Conservation (phyloP, 23 red algal genomes). For the Agarophyton chilense region DNA sequence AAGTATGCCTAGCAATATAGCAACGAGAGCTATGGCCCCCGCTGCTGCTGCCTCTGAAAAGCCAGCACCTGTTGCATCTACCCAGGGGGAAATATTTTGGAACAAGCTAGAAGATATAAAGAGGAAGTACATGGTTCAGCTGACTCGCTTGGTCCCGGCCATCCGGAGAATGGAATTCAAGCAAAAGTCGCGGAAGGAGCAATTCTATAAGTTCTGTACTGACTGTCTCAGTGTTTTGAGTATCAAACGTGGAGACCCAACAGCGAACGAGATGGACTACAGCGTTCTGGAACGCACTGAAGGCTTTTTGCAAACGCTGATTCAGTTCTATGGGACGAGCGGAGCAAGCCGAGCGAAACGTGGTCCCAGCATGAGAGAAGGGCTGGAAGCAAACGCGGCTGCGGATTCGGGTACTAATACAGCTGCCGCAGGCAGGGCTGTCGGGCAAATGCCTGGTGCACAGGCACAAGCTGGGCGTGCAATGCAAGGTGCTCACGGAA, state of each 20-base stretch:
- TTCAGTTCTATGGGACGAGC: not conserved
- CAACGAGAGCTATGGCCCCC: not conserved
- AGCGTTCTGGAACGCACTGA: not conserved
- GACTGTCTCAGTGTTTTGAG: constrained; percentile 23
- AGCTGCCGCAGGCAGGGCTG: not conserved
- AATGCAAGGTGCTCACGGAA: not conserved
- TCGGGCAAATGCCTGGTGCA: not conserved
- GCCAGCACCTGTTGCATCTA: not conserved
- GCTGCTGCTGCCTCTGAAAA: not conserved
- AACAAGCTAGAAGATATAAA: constrained; percentile 35
- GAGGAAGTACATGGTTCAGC: constrained; percentile 2
- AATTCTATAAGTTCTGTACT: constrained; percentile 11
- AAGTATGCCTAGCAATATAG: not conserved
- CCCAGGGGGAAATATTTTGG: no score
- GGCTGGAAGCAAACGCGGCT: not conserved
- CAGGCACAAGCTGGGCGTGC: not conserved
- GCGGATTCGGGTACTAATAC: not conserved
- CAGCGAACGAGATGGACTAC: not conserved
- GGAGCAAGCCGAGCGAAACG: not conserved
- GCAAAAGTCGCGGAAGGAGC: not conserved
- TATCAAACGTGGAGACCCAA: not conserved
- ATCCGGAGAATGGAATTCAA: not conserved
- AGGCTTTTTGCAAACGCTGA: not conserved
- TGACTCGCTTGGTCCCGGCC: constrained; percentile 14
- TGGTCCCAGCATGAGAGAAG: not conserved